phyloP scores from a whole-genome alignment of 2,329 filamentous ascomycete species.

The Nothopassalora personata region DNA sequence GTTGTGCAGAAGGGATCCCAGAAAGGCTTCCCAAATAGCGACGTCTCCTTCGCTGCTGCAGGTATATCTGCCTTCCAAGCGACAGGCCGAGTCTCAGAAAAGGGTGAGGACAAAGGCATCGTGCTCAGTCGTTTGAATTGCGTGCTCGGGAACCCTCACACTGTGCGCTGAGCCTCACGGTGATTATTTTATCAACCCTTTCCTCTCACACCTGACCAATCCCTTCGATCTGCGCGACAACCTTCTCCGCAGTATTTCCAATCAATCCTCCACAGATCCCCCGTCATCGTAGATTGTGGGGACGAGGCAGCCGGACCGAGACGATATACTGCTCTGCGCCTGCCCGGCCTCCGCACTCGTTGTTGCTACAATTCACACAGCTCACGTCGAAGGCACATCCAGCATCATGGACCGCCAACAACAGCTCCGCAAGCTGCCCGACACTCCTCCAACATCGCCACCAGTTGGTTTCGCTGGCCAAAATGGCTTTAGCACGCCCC shows the following conservation, averaged over 20 bases:
- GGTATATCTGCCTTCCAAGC: no score
- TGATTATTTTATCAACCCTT: not conserved
- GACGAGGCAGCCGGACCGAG: not conserved
- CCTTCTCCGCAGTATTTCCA: conserved; percentile 4
- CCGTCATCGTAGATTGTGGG: not conserved
- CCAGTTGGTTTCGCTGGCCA: conserved; percentile 35
- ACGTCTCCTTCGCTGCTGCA: not conserved
- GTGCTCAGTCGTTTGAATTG: not conserved
- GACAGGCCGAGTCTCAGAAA: no score
- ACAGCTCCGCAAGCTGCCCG: conserved; percentile 28
- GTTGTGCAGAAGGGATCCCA: not conserved
- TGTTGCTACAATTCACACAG: not conserved
- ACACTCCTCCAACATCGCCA: conserved; percentile 35
- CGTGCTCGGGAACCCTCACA: not conserved
- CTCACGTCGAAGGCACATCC: not conserved
- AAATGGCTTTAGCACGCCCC: conserved; percentile 36
- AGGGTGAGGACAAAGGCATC: not conserved
- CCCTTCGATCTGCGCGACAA: not conserved
- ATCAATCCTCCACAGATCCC: not conserved
- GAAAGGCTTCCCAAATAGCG: not conserved
- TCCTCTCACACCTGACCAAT: not conserved
- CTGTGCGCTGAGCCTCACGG: not conserved
- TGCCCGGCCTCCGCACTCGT: not conserved
- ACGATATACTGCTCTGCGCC: not conserved
- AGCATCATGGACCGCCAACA: conserved; percentile 23